Evolutionary conservation across 306 rosid species (phyloP).

Genomic region (Prunus padus): DNA sequence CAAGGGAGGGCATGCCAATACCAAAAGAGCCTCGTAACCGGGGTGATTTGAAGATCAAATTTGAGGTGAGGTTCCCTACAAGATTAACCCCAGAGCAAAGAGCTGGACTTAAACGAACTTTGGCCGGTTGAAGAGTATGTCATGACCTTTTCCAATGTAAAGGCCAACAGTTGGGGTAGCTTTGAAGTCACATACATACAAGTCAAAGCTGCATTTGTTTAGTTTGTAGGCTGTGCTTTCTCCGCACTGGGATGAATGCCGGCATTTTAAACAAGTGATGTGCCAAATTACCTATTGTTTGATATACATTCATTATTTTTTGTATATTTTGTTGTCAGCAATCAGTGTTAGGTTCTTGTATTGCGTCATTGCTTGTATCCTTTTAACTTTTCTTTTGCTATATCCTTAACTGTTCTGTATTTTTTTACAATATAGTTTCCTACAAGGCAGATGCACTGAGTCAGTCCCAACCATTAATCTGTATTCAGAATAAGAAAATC

Average conservation of each 20-base stretch:
- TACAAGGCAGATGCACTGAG: neutral
- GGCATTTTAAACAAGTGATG: too few relatives aligned
- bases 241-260: too few relatives aligned
- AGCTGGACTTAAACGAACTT: slow-evolving; percentile 60
- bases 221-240: too few relatives aligned
- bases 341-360: neutral
- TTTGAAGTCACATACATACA: slow-evolving; percentile 7
- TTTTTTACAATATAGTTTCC: neutral
- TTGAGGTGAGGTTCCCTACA: slow-evolving; percentile 77
- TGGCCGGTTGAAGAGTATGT: slow-evolving; percentile 39
- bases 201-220: too few relatives aligned
- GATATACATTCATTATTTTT: neutral
- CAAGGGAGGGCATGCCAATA: slow-evolving; percentile 91
- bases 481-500: neutral
- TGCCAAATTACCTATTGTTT: too few relatives aligned
- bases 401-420: neutral
- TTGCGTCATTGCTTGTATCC: too few relatives aligned
- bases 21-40: slow-evolving; percentile 65
- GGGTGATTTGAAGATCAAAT: slow-evolving; percentile 80
- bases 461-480: neutral
- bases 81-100: slow-evolving; percentile 68
- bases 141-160: neutral
- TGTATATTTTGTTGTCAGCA: neutral
- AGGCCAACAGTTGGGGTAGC: slow-evolving; percentile 11
- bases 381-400: too few relatives aligned